Evolutionary conservation across 345 rosid species (phyloP).

Genomic region (Chamaenerion angustifolium): DNA sequence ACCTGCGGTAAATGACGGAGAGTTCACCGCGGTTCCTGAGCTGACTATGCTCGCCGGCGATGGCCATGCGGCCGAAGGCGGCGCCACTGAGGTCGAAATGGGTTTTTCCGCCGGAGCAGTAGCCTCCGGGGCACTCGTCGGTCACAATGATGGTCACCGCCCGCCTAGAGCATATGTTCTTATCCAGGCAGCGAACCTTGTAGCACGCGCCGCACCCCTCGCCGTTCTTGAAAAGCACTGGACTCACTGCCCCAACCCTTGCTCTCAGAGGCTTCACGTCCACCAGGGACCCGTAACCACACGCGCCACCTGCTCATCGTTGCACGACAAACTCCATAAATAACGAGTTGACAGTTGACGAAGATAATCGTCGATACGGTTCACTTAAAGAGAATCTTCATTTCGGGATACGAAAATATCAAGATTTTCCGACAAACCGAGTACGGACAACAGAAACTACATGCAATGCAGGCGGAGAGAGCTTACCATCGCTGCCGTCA

Average conservation of each 20-base stretch:
- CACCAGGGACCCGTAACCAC: constrained; percentile 85
- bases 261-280: constrained; percentile 81
- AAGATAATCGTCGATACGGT: too few relatives aligned
- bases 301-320: constrained; percentile 65
- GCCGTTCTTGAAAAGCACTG: constrained; percentile 63
- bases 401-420: too few relatives aligned
- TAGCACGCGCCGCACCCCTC: constrained; percentile 95
- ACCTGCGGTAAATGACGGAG: constrained; percentile 51
- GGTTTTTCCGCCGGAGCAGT: constrained; percentile 43
- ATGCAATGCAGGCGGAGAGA: neutral
- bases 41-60: constrained; percentile 39
- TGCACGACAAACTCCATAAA: neutral
- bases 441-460: too few relatives aligned
- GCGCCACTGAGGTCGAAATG: constrained; percentile 97
- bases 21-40: constrained; percentile 75
- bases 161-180: constrained; percentile 56
- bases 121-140: constrained; percentile 73
- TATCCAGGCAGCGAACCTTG: constrained; percentile 70
- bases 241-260: constrained; percentile 85
- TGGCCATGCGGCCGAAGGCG: constrained; percentile 84
- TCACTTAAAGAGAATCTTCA: too few relatives aligned
- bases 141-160: constrained; percentile 86
- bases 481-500: constrained; percentile 80
- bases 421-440: too few relatives aligned
- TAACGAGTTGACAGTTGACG: neutral